A percentile compares a stretch with the other conserved stretches of the same genome.
These are phyloP conservation scores for Ascoidea asiatica DNA, from an alignment of 805 yeast species.

Conservation along the genomic window DNA sequence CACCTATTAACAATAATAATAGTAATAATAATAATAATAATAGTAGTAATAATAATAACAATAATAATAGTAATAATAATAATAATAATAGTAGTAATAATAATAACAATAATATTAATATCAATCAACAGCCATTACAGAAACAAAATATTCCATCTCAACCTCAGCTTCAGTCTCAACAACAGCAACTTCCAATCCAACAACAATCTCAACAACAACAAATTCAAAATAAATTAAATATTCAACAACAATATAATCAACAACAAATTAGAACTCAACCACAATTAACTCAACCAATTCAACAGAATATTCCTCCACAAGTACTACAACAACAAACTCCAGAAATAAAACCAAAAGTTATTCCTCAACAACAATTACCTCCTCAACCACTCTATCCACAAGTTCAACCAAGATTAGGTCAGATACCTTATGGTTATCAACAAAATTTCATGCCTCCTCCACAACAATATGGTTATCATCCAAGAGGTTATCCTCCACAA, in stretches of 20 bases:
- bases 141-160: slow-evolving; percentile 1
- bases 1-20: slow-evolving; percentile 22
- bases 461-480: slow-evolving; percentile 7
- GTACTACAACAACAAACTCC: slow-evolving; percentile 1
- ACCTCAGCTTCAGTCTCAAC: slow-evolving; percentile 12
- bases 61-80: slow-evolving; percentile 2
- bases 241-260: slow-evolving; percentile 2
- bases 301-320: neutral
- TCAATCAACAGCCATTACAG: neutral
- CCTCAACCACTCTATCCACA: slow-evolving; percentile 9
- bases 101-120: neutral
- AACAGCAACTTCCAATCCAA: slow-evolving; percentile 17
- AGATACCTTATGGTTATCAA: slow-evolving; percentile 3
- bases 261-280: slow-evolving; percentile 13
- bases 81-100: neutral
- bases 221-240: no score
- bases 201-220: slow-evolving; percentile 12
- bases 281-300: slow-evolving; percentile 10
- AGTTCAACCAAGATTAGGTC: slow-evolving; percentile 1
- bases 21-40: slow-evolving; percentile 26
- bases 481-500: slow-evolving; percentile 7
- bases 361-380: slow-evolving; percentile 12
- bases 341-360: neutral
- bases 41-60: slow-evolving; percentile 10
- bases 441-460: slow-evolving; percentile 3